Percentiles rank a stretch among this genome's conserved stretches.
Evolutionary conservation across 2,329 filamentous ascomycete species (phyloP).

Genomic region (Ascochyta viciae-villosae): DNA sequence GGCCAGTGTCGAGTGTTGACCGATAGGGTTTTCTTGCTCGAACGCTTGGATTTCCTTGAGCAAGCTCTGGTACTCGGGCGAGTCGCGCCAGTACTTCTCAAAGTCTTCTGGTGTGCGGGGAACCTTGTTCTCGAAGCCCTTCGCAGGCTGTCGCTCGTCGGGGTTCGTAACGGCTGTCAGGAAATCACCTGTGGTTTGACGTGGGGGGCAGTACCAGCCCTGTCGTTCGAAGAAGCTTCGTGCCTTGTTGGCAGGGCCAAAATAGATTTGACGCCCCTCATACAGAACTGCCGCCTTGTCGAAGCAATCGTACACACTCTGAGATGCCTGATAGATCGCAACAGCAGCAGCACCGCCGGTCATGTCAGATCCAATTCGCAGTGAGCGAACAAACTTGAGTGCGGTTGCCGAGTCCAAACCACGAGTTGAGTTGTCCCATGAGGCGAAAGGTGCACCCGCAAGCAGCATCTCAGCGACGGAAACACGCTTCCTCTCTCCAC

Average conservation of each 20-base stretch:
- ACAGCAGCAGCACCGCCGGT: slow-evolving; percentile 60
- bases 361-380: slow-evolving; percentile 60
- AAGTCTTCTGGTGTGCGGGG: slow-evolving; percentile 59
- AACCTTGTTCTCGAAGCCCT: slow-evolving; percentile 53
- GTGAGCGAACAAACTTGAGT: slow-evolving; percentile 61
- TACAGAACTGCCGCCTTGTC: slow-evolving; percentile 79
- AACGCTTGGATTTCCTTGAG: slow-evolving; percentile 60
- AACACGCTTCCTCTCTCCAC: slow-evolving; percentile 68
- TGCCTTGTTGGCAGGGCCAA: slow-evolving; percentile 67
- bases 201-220: slow-evolving; percentile 71
- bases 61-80: slow-evolving; percentile 53
- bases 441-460: slow-evolving; percentile 48
- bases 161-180: slow-evolving; percentile 72
- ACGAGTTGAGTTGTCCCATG: slow-evolving; percentile 57
- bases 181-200: slow-evolving; percentile 77
- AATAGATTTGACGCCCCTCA: slow-evolving; percentile 80
- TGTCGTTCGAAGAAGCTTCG: slow-evolving; percentile 71
- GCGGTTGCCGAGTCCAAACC: slow-evolving; percentile 58
- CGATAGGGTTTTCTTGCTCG: slow-evolving; percentile 55
- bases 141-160: slow-evolving; percentile 51
- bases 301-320: slow-evolving; percentile 67
- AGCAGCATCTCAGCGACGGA: slow-evolving; percentile 63
- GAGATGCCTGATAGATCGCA: slow-evolving; percentile 63
- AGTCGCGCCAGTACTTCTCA: slow-evolving; percentile 60
- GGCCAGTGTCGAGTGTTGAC: slow-evolving; percentile 44